Conservation (phyloP, 1,139 yeast genomes). For the Yarrowia galli region DNA sequence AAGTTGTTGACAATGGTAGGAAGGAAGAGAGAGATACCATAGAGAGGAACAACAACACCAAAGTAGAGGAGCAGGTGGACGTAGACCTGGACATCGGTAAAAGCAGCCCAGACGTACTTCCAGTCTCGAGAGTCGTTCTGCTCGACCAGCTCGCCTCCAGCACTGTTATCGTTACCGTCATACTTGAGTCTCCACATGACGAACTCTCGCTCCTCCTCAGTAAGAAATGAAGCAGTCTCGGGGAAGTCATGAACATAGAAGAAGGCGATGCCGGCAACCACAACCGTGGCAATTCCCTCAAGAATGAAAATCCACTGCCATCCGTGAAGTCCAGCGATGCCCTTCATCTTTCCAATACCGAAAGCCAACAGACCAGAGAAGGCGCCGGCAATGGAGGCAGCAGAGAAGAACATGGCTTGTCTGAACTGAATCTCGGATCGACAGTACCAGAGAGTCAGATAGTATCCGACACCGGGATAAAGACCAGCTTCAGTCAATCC, state of each 20-base stretch:
- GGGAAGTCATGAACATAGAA: constrained; percentile 62
- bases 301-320: constrained; percentile 62
- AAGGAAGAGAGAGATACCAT: constrained; percentile 47
- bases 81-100: constrained; percentile 49
- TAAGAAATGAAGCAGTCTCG: constrained; percentile 57
- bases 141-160: constrained; percentile 45
- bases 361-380: constrained; percentile 51
- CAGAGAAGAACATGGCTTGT: constrained; percentile 63
- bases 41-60: constrained; percentile 40
- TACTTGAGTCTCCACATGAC: constrained; percentile 57
- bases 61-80: constrained; percentile 25
- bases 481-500: constrained; percentile 69
- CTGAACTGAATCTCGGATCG: constrained; percentile 55
- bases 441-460: constrained; percentile 49
- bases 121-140: constrained; percentile 33
- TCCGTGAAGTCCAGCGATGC: constrained; percentile 51
- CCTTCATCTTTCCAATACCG: constrained; percentile 52
- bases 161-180: constrained; percentile 56
- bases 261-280: constrained; percentile 58
- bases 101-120: constrained; percentile 46
- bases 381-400: constrained; percentile 51
- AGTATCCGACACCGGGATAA: constrained; percentile 56
- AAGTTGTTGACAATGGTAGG: constrained; percentile 50
- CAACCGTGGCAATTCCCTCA: constrained; percentile 56
- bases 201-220: constrained; percentile 56